Evolutionary conservation across 2,329 filamentous ascomycete species (phyloP), one percentile per base, ranked within the genome.

Genomic region (Penicillium sp.): DNA sequence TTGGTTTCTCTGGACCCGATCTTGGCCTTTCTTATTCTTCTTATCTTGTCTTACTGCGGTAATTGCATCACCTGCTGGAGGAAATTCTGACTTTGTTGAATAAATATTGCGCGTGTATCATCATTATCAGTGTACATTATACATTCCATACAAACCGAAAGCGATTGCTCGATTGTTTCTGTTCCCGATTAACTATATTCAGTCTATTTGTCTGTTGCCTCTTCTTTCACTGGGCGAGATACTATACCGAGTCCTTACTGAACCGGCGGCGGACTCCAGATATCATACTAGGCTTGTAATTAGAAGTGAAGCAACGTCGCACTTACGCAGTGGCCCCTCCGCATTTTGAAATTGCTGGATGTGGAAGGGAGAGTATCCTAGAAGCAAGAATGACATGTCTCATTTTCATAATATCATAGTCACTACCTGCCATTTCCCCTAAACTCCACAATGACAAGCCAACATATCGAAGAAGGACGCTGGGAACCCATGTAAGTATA

Each of bases 401-500:
- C 46, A 49, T 49, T 43, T 49, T 37, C 46, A 49, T 49, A 44
- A 44, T 49, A 43, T 49, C 46, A 49, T 49, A 44, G 46, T 33
- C 39, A 49, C 40, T 44, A 42, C 39, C 46, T 48, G 35, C 43
- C 43, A 16, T 43, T 37, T 31, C 39, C 39, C 46, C 27, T 37
- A 19, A 48, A 49, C 46, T 49, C 46, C 46, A 37, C 27, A 43
- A 25, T 43, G 46, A 38, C 40, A 44, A 33, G 19, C 43, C 33
- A 37, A 37, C 46, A 37, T 43, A 30, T 41, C 22, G 29, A 35
- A 42, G 29, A 42, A 33, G 39, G 33, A 49, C 33, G 40, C 33
- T 36, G 25, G 25, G 38, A 34, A 48, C 27, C 46, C 33, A 30
- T n/a, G 27, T 33, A 44, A 42, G 30, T 22, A 49, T 49, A 40